Base-by-base conservation (phyloP, 2,329 filamentous ascomycete species). In the Aspergillus pseudoviridinutans region DNA sequence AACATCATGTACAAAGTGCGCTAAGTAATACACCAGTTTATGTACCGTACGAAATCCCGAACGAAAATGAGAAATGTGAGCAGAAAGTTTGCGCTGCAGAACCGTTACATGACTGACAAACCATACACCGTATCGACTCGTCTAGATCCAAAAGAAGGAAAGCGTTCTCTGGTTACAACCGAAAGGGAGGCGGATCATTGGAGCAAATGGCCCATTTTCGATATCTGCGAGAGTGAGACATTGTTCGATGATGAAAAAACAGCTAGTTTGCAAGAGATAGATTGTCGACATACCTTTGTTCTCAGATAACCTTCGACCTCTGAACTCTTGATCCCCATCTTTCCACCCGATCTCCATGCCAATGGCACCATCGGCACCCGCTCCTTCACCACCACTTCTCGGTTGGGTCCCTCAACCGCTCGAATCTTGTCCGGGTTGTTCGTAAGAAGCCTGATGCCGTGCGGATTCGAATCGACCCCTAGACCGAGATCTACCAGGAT, bases 391-490 rank as follows among this genome's bases (percentile, higher is more conserved):
- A 89, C 82, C 12, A 99, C 82, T 76, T 99, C 93, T 10, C 92
- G 80, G 63, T 90, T 90, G 0, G 92, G 92, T 0, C 94, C 94
- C 73, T 99, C 94, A 0, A 99, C 90, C 0, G 94, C 94, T 17
- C 91, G 82, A 46, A 99, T 90, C 79, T 99, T 99, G 67, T 99
- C 94, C 0, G 94, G 94, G 68, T 99, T 99, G 73, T 99, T 99
- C 9, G 94, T 99, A 66, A 99, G 78, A 52, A 99, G 78, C 38
- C 90, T 82, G 54, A 97, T 87, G 14, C 77, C 77, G 29, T 74
- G 68, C 25, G 71, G 66, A 28, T 92, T 89, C 12, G 78, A 74
- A 65, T 96, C 82, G 1, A 79, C 82, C 2, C 82, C 84, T 8
- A 87, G 83, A 0, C 91, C 92, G 29, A 99, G 78, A 76, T 99